Conservation (phyloP, 225 moss, liverwort and hornwort genomes). For the Rhytidiadelphus loreus region DNA sequence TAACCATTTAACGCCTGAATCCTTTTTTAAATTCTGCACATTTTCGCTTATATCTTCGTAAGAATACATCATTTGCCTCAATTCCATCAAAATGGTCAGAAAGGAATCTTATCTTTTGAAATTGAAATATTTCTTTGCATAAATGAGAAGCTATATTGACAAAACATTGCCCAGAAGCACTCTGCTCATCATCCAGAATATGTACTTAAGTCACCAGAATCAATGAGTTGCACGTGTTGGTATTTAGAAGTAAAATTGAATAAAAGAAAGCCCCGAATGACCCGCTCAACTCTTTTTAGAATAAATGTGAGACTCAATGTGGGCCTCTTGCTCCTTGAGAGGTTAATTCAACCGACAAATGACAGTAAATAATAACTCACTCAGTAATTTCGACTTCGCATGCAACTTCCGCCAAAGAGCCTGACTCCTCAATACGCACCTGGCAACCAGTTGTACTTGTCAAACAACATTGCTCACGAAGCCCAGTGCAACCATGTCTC, state of each 20-base stretch:
- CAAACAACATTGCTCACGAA: neutral
- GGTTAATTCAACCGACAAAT: neutral
- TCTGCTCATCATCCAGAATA: neutral
- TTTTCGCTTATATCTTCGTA: neutral
- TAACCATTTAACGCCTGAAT: neutral
- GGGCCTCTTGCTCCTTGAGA: neutral
- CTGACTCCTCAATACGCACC: slow-evolving; percentile 61
- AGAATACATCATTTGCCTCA: neutral
- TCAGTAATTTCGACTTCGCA: slow-evolving; percentile 98
- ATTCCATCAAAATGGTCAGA: neutral
- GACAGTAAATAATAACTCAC: slow-evolving; percentile 29
- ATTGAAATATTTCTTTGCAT: neutral
- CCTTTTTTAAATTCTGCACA: neutral
- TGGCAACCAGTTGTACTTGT: slow-evolving; percentile 13
- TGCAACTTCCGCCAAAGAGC: slow-evolving; percentile 43
- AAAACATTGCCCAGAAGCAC: neutral
- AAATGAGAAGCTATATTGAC: neutral
- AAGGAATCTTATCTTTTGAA: neutral
- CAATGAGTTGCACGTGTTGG: neutral
- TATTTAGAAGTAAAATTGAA: neutral
- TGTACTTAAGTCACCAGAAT: neutral
- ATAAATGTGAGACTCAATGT: neutral
- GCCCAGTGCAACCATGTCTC: neutral
- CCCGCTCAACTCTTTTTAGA: neutral
- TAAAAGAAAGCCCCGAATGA: neutral